Evolutionary conservation across 225 moss, liverwort and hornwort species (phyloP).

Genomic region (Polytrichum formosum): DNA sequence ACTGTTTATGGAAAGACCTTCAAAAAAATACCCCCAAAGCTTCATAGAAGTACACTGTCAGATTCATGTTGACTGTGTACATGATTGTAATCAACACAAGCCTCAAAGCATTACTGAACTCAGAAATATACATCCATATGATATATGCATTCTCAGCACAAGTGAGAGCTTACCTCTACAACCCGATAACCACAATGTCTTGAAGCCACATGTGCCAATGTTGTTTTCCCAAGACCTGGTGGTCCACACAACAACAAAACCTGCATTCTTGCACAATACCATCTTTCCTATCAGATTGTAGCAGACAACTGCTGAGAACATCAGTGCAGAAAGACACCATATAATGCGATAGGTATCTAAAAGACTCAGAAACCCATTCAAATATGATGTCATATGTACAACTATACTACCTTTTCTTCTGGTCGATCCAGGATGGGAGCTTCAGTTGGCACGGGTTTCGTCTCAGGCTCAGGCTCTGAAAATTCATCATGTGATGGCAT

Average conservation of each 20-base stretch:
- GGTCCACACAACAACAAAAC: slow-evolving; percentile 90
- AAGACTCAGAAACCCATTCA: too few relatives aligned
- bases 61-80: too few relatives aligned
- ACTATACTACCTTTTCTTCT: slow-evolving; percentile 44
- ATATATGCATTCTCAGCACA: too few relatives aligned
- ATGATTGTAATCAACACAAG: too few relatives aligned
- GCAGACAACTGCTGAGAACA: slow-evolving; percentile 2
- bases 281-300: slow-evolving; percentile 4
- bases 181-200: slow-evolving; percentile 95
- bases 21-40: too few relatives aligned
- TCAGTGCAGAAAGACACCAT: neutral
- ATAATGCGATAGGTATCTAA: too few relatives aligned
- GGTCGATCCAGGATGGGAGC: slow-evolving; percentile 37
- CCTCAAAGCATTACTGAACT: too few relatives aligned
- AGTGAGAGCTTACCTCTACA: slow-evolving; percentile 66
- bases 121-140: too few relatives aligned
- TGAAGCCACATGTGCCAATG: slow-evolving; percentile 89
- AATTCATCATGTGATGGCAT: slow-evolving; percentile 23
- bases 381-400: neutral
- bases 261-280: slow-evolving; percentile 35
- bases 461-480: slow-evolving; percentile 18
- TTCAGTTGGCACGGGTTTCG: slow-evolving; percentile 15
- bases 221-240: slow-evolving; percentile 96
- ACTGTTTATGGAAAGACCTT: too few relatives aligned
- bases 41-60: too few relatives aligned